Conservation (phyloP, 2,329 filamentous ascomycete genomes). For the Penicillium corylophilum region DNA sequence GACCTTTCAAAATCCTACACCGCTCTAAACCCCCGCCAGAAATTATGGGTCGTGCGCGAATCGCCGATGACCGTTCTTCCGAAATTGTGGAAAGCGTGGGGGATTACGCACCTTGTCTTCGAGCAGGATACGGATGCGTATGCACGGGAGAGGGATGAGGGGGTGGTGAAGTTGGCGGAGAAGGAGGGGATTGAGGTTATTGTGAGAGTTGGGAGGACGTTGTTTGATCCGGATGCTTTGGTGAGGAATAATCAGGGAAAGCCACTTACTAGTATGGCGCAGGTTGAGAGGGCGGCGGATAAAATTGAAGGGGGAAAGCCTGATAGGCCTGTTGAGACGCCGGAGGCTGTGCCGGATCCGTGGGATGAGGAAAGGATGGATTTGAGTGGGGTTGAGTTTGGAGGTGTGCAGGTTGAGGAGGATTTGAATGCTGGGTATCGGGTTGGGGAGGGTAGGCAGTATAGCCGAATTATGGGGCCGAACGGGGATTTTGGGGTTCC, state of each 20-base stretch:
- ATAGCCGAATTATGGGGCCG: conserved; percentile 63
- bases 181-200: conserved; percentile 68
- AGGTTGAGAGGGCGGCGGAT: conserved; percentile 63
- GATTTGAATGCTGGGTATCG: conserved; percentile 63
- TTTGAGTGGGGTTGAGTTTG: conserved; percentile 56
- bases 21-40: conserved; percentile 67
- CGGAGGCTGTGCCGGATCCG: conserved; percentile 61
- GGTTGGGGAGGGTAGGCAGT: conserved; percentile 56
- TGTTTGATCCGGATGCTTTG: conserved; percentile 72
- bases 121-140: conserved; percentile 78
- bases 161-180: conserved; percentile 59
- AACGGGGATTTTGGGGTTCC: conserved; percentile 68
- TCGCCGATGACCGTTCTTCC: conserved; percentile 69
- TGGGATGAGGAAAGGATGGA: conserved; percentile 53
- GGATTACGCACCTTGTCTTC: conserved; percentile 72
- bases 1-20: conserved; percentile 67
- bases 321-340: conserved; percentile 60
- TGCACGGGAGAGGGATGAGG: conserved; percentile 62
- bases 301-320: conserved; percentile 59
- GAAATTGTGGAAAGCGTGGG: conserved; percentile 72
- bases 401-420: conserved; percentile 50
- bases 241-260: conserved; percentile 65
- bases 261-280: conserved; percentile 71
- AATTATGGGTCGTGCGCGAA: conserved; percentile 70
- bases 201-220: conserved; percentile 62